Evolutionary conservation across 306 rosid genomes (phyloP).

Genomic region (Sicyos baderoa): DNA sequence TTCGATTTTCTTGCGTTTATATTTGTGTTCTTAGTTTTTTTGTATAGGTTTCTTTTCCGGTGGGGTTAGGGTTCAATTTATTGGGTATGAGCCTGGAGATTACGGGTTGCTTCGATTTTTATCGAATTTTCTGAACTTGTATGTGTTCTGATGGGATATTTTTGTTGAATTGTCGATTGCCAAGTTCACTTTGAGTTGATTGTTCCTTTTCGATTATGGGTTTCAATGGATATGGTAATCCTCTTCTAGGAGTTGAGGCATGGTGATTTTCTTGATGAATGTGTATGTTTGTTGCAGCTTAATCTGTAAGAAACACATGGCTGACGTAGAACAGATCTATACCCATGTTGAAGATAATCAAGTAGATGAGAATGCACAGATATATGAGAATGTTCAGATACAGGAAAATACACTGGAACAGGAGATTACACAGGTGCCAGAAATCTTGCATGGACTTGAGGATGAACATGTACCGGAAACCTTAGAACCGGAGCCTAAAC

Average conservation of each 20-base stretch:
- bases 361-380: constrained; percentile 15
- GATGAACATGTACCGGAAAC: constrained; percentile 26
- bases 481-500: constrained; percentile 32
- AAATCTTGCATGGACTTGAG: constrained; percentile 21
- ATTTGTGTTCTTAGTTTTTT: not conserved
- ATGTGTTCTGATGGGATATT: not conserved
- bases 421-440: constrained; percentile 19
- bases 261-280: not conserved
- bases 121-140: not conserved
- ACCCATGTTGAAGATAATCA: constrained; percentile 27
- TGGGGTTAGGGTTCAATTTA: not conserved
- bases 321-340: constrained; percentile 45
- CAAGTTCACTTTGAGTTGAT: not conserved
- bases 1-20: too few relatives aligned
- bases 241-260: not conserved
- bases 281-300: not conserved
- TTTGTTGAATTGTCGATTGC: not conserved
- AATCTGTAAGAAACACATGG: constrained; percentile 37
- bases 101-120: not conserved
- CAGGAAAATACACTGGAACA: constrained; percentile 12
- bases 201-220: not conserved
- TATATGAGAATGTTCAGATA: constrained; percentile 16
- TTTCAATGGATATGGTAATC: not conserved
- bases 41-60: not conserved
- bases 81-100: not conserved